Conservation (phyloP, 75 land plant species). For the Sequoia sempervirens region DNA sequence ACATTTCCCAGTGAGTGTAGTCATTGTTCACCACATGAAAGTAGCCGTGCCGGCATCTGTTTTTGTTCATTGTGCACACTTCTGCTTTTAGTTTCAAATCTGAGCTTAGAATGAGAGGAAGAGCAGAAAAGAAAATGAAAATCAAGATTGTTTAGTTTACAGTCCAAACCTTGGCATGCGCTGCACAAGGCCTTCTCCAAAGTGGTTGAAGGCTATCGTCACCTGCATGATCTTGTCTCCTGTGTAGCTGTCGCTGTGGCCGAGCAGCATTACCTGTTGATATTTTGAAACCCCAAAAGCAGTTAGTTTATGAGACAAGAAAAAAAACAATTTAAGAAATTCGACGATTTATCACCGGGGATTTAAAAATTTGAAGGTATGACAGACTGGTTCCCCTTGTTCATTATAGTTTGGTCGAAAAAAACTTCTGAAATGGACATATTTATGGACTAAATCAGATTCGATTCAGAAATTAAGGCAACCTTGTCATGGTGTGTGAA, state of each 20-base stretch:
- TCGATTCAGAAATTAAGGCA: background rate
- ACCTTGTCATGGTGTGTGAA: conserved; percentile 49
- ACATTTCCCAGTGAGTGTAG: conserved; percentile 58
- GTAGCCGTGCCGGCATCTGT: conserved; percentile 29
- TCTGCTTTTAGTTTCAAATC: background rate
- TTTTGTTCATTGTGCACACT: background rate
- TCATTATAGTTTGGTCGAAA: background rate
- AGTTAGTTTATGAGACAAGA: background rate
- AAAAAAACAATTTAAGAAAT: background rate
- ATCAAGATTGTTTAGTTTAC: no score
- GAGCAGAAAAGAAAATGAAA: background rate
- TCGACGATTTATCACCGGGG: background rate
- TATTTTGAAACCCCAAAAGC: no score
- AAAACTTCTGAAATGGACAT: background rate
- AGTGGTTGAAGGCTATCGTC: conserved; percentile 46
- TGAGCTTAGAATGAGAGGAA: no score
- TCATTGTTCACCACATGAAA: conserved; percentile 52
- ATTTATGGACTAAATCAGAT: background rate
- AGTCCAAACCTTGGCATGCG: conserved; percentile 34
- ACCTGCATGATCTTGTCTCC: conserved; percentile 42
- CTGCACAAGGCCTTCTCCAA: conserved; percentile 39
- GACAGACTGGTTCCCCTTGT: background rate
- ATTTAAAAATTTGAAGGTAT: background rate
- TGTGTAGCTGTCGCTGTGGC: conserved; percentile 21
- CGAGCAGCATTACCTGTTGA: conserved; percentile 33